phyloP scores from a whole-genome alignment of 2,329 filamentous ascomycete species.

The Cladosporium sp. region DNA sequence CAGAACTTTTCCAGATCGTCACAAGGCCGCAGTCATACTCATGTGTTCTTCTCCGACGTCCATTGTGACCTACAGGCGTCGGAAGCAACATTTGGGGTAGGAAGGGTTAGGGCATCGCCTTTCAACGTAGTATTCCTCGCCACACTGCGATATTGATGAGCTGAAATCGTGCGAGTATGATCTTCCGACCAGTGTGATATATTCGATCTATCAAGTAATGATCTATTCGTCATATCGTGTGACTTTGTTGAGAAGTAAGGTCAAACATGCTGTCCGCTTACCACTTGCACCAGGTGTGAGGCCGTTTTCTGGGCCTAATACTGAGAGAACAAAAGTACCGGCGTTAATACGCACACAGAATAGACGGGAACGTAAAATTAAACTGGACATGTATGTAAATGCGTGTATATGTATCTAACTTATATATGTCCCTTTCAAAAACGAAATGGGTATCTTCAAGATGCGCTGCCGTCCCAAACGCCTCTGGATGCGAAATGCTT shows the following conservation, averaged over 20 bases:
- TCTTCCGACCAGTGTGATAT: not conserved
- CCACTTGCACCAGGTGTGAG: not conserved
- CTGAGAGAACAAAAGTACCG: not conserved
- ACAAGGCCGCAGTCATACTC: not conserved
- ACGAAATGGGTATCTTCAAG: conserved; percentile 15
- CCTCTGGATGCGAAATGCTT: conserved; percentile 10
- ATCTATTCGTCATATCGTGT: not conserved
- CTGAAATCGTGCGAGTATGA: not conserved
- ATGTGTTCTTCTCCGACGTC: not conserved
- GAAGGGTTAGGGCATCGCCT: not conserved
- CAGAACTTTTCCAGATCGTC: not conserved
- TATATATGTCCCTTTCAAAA: conserved; percentile 8
- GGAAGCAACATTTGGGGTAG: not conserved
- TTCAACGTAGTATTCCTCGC: not conserved
- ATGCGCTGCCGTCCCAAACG: not conserved
- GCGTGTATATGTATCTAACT: not conserved
- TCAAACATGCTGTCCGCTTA: not conserved
- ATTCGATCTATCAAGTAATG: not conserved
- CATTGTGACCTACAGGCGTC: too few relatives aligned
- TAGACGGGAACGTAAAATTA: not conserved
- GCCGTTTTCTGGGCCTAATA: not conserved
- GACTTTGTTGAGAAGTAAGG: not conserved
- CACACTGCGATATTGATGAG: not conserved
- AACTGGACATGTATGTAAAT: not conserved
- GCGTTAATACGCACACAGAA: not conserved